Conservation (phyloP, 2,329 filamentous ascomycete genomes). For the Aphanoascus verrucosus region DNA sequence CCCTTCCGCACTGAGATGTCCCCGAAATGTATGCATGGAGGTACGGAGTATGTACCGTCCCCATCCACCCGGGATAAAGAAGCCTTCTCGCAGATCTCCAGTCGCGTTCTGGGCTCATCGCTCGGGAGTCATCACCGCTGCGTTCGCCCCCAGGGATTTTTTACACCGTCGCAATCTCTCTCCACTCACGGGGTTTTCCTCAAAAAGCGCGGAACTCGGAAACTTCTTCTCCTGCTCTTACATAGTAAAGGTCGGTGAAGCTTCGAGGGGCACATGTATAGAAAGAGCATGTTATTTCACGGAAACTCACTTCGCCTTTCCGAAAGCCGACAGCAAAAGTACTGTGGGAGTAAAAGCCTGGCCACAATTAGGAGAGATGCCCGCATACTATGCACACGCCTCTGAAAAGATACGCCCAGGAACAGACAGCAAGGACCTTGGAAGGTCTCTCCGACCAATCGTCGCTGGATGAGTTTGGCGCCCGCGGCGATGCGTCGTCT, state of each 20-base stretch:
- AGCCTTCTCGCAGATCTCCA: slow-evolving; percentile 2
- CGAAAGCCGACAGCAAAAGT: neutral
- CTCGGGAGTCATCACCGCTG: neutral
- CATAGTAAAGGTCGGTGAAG: slow-evolving; percentile 10
- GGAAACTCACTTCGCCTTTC: neutral
- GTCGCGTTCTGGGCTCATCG: slow-evolving; percentile 3
- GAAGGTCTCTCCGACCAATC: neutral
- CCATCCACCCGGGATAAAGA: neutral
- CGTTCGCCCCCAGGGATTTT: neutral
- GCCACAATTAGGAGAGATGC: neutral
- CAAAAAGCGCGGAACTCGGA: slow-evolving; percentile 1
- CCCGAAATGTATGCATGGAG: neutral
- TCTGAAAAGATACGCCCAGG: neutral
- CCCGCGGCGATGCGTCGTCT: neutral
- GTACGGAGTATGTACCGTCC: neutral
- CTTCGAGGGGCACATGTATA: neutral
- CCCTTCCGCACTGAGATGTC: neutral
- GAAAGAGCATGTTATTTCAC: neutral
- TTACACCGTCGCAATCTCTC: neutral
- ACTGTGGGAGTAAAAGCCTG: neutral
- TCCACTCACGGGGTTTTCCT: neutral
- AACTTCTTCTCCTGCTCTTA: neutral
- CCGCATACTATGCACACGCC: too few species aligned
- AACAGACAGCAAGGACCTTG: neutral
- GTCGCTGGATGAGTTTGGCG: neutral